phyloP scores from a whole-genome alignment of 2,329 filamentous ascomycete species.

The Colletotrichum lini region DNA sequence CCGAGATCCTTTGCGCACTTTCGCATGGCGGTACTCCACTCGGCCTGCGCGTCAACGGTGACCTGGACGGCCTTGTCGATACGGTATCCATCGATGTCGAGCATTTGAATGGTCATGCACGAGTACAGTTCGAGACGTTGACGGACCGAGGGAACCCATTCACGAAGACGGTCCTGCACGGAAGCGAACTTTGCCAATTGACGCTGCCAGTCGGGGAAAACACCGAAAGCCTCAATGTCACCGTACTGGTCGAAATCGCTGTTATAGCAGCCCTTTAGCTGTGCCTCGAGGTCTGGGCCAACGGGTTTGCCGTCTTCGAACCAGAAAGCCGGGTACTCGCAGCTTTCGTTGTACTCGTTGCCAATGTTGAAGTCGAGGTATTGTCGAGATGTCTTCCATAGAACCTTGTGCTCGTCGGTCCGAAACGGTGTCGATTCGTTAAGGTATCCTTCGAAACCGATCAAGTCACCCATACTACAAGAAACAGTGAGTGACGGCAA shows the following conservation, averaged over 20 bases:
- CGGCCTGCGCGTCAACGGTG: conserved; percentile 72
- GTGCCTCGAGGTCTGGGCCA: conserved; percentile 59
- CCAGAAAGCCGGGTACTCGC: conserved; percentile 74
- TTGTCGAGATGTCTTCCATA: conserved; percentile 67
- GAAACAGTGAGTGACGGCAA: conserved; percentile 23
- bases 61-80: conserved; percentile 78
- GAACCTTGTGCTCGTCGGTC: conserved; percentile 68
- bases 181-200: conserved; percentile 77
- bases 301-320: conserved; percentile 68
- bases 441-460: conserved; percentile 73
- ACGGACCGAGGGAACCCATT: conserved; percentile 72
- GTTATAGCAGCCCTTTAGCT: conserved; percentile 70
- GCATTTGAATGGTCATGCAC: conserved; percentile 72
- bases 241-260: conserved; percentile 77
- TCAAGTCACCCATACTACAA: conserved; percentile 73
- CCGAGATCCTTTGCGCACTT: conserved; percentile 69
- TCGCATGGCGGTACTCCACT: conserved; percentile 70
- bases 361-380: conserved; percentile 72
- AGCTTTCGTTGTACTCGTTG: conserved; percentile 67
- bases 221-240: conserved; percentile 74
- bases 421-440: conserved; percentile 71
- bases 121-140: conserved; percentile 72
- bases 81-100: conserved; percentile 78
- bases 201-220: conserved; percentile 74
- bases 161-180: conserved; percentile 76